Evolutionary conservation across 306 rosid species (phyloP).

Genomic region (Trichosanthes truncata): DNA sequence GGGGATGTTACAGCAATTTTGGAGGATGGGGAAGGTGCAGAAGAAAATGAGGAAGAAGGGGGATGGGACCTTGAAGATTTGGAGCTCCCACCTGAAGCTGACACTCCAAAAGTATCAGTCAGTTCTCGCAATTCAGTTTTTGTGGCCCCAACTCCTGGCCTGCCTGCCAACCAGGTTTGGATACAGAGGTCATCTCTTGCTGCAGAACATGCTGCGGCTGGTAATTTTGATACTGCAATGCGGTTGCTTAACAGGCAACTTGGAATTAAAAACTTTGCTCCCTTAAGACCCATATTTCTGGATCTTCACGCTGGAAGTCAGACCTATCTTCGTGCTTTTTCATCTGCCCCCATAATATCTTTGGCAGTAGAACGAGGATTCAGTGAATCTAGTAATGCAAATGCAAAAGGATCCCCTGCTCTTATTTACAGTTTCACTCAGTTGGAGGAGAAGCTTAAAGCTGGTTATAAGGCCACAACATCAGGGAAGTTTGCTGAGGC

Average conservation of each 20-base stretch:
- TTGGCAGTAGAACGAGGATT: slow-evolving; percentile 79
- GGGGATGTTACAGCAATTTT: slow-evolving; percentile 53
- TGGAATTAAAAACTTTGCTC: slow-evolving; percentile 67
- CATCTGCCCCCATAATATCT: slow-evolving; percentile 59
- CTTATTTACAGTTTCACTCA: slow-evolving; percentile 62
- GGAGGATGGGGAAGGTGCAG: slow-evolving; percentile 51
- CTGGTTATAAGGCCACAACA: slow-evolving; percentile 78
- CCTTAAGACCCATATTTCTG: slow-evolving; percentile 58
- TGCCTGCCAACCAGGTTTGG: slow-evolving; percentile 84
- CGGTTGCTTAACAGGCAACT: slow-evolving; percentile 79
- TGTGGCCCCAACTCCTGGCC: slow-evolving; percentile 82
- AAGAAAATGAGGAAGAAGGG: slow-evolving; percentile 65
- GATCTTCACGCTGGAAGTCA: slow-evolving; percentile 78
- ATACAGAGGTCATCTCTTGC: slow-evolving; percentile 82
- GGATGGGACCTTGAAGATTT: slow-evolving; percentile 94
- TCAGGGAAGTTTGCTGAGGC: slow-evolving; percentile 71
- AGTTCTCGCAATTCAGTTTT: slow-evolving; percentile 47
- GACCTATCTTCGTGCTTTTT: slow-evolving; percentile 57
- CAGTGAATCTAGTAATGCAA: slow-evolving; percentile 59
- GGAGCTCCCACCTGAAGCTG: slow-evolving; percentile 75
- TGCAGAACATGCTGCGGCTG: slow-evolving; percentile 95
- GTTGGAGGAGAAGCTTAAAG: slow-evolving; percentile 81
- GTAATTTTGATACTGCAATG: slow-evolving; percentile 93
- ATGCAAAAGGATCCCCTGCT: slow-evolving; percentile 65
- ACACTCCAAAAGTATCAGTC: slow-evolving; percentile 62